Conservation (phyloP, 2,329 filamentous ascomycete species). For the Sporothrix pallida region DNA sequence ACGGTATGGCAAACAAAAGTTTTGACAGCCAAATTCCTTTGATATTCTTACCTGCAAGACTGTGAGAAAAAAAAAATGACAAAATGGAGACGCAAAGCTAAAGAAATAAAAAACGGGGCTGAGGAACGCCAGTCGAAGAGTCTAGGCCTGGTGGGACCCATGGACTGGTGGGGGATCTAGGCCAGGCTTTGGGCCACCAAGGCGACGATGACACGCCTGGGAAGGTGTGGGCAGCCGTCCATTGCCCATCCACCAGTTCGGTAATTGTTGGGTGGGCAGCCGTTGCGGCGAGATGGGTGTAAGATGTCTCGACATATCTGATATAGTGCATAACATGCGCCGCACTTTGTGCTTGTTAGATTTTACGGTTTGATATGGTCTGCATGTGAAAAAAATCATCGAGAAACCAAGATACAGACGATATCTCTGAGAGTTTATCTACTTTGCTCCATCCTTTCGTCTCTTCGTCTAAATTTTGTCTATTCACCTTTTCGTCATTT, state of each 20-base stretch:
- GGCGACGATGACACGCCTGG: neutral
- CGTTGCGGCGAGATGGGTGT: neutral
- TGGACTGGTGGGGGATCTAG: neutral
- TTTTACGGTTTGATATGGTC: too few species aligned
- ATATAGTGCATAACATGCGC: too few species aligned
- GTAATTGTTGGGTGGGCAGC: slow-evolving; percentile 9
- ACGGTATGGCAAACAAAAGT: neutral
- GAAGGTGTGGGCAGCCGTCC: neutral
- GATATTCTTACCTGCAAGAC: too few species aligned
- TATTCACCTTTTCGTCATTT: too few species aligned
- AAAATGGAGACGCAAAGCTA: neutral
- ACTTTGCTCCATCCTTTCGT: too few species aligned
- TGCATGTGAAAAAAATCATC: too few species aligned
- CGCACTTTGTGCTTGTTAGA: too few species aligned
- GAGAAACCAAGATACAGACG: too few species aligned
- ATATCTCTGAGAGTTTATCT: too few species aligned
- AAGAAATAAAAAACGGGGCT: slow-evolving; percentile 11
- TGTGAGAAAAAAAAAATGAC: neutral
- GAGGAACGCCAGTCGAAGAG: slow-evolving; percentile 8
- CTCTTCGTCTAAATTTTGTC: too few species aligned
- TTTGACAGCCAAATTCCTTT: too few species aligned
- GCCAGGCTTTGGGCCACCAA: slow-evolving; percentile 8
- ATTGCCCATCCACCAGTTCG: slow-evolving; percentile 13
- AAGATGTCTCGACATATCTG: too few species aligned
- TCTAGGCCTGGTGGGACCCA: slow-evolving; percentile 19